Evolutionary conservation across 345 rosid species (phyloP).

Genomic region (Moricandia moricandioides): DNA sequence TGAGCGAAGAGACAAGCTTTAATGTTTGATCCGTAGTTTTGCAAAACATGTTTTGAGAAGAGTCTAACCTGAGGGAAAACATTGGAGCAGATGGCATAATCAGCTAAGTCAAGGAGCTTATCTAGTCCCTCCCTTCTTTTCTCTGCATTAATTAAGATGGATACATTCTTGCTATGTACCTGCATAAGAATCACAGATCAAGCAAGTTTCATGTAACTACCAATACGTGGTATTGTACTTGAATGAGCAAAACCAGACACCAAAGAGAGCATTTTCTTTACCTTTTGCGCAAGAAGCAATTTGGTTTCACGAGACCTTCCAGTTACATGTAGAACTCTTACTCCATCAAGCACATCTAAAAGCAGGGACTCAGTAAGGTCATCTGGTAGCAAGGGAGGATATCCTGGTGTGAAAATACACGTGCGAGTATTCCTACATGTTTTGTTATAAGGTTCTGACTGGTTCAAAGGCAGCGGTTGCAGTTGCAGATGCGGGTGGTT

Average conservation of each 20-base stretch:
- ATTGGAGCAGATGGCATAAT: slow-evolving; percentile 68
- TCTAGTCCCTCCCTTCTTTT: slow-evolving; percentile 60
- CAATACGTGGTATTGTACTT: too few species aligned
- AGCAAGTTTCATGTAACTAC: neutral
- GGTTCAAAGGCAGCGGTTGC: too few species aligned
- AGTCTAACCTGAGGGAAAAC: slow-evolving; percentile 70
- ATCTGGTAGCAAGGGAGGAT: slow-evolving; percentile 62
- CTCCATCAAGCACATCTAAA: slow-evolving; percentile 59
- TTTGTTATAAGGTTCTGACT: neutral
- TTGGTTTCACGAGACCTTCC: slow-evolving; percentile 72
- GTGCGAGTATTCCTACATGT: slow-evolving; percentile 84
- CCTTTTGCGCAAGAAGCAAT: slow-evolving; percentile 63
- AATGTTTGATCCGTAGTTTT: neutral
- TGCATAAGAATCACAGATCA: slow-evolving; percentile 46
- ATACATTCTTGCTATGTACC: slow-evolving; percentile 68
- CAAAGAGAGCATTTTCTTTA: slow-evolving; percentile 16
- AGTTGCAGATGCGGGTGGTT: too few species aligned
- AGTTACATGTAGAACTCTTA: slow-evolving; percentile 55
- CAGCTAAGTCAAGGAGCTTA: slow-evolving; percentile 60
- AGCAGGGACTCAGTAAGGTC: slow-evolving; percentile 52
- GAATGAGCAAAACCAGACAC: neutral
- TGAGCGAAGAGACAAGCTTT: neutral
- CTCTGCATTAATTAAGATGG: slow-evolving; percentile 80
- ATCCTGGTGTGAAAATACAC: slow-evolving; percentile 80
- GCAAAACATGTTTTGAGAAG: neutral